Conservation (phyloP, 208 protist species). For the Leishmania tropica region DNA sequence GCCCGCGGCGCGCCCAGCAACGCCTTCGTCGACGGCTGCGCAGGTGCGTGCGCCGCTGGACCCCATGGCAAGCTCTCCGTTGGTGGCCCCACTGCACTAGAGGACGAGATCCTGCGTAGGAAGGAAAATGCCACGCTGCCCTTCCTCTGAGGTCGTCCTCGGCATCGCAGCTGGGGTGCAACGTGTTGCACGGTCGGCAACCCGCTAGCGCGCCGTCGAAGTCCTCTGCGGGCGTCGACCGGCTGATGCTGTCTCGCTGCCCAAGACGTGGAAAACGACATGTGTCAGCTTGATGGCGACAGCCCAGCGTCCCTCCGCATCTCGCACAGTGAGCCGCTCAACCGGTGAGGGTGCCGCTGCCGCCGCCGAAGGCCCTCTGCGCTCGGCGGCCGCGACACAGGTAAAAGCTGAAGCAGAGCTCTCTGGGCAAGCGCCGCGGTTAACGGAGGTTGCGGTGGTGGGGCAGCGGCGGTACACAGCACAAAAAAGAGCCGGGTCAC, state of each 20-base stretch:
- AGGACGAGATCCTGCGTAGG: background rate
- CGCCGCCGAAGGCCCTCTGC: background rate
- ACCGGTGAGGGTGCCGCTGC: constrained; percentile 4
- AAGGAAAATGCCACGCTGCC: background rate
- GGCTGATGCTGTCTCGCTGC: background rate
- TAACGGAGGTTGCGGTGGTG: background rate
- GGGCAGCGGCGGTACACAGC: background rate
- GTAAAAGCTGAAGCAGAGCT: constrained; percentile 33
- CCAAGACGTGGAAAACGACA: constrained; percentile 12
- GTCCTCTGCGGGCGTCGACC: background rate
- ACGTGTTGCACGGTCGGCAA: background rate
- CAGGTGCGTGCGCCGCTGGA: background rate
- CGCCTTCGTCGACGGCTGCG: background rate
- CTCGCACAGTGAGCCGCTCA: constrained; percentile 27
- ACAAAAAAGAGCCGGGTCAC: no score
- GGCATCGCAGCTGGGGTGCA: background rate
- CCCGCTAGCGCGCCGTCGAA: background rate
- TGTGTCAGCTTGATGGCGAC: constrained; percentile 12
- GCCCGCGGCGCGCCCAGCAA: no score
- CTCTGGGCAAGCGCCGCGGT: constrained; percentile 3
- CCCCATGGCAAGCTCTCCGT: background rate
- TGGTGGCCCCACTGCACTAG: background rate
- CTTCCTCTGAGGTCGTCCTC: background rate
- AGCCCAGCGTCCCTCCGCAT: constrained; percentile 8
- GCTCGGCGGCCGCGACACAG: constrained; percentile 18